Conservation (phyloP, 352 stramenopile species). For the Phytophthora kernoviae region DNA sequence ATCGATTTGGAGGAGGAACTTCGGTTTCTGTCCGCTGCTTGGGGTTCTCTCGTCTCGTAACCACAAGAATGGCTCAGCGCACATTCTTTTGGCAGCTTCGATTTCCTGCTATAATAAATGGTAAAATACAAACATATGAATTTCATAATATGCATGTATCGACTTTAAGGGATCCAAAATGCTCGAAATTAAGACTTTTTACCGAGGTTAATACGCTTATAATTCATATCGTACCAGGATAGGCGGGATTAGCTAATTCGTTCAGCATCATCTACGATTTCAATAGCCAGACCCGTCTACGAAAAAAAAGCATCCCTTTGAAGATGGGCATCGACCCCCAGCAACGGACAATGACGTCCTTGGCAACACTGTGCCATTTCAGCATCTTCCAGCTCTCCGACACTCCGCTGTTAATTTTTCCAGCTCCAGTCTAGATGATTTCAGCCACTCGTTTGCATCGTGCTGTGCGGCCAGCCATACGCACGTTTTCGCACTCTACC, state of each 20-base stretch:
- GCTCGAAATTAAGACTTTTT: no score
- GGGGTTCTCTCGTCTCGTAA: conserved; percentile 12
- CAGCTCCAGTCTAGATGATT: conserved; percentile 13
- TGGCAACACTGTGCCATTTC: conserved; percentile 18
- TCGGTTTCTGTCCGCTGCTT: conserved; percentile 21
- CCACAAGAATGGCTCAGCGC: conserved; percentile 31
- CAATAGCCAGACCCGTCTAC: conserved; percentile 1
- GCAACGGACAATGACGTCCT: neutral
- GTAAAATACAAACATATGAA: no score
- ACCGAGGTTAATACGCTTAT: no score
- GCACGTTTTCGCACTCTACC: conserved; percentile 18
- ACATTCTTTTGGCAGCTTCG: conserved; percentile 25
- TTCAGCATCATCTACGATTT: neutral
- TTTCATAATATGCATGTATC: no score
- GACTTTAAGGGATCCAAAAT: no score
- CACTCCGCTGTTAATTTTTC: neutral
- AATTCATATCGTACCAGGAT: neutral
- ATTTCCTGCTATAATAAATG: no score
- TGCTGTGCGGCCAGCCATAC: conserved; percentile 6
- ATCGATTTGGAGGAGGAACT: neutral
- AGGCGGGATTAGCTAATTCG: neutral
- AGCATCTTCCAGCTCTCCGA: conserved; percentile 14
- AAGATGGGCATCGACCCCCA: neutral
- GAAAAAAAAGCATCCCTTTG: neutral
- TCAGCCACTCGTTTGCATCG: conserved; percentile 13